phyloP scores from a whole-genome alignment of 345 rosid species.

The Mangifera indica region DNA sequence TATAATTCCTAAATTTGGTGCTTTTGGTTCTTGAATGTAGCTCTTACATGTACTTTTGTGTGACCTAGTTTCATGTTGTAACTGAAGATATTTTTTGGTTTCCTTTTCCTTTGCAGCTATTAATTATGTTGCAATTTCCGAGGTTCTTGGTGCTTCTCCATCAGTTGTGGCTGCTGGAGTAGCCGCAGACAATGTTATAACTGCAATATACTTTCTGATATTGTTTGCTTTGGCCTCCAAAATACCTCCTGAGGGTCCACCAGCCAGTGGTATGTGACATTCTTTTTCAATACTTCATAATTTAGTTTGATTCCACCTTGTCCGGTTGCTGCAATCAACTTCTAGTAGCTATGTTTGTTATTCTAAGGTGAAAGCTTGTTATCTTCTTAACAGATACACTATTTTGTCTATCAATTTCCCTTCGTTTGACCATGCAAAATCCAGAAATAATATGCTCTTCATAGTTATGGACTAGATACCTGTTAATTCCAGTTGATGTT shows the following conservation, averaged over 20 bases:
- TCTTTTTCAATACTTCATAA: neutral
- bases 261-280: conserved; percentile 41
- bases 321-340: neutral
- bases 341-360: neutral
- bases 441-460: neutral
- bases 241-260: conserved; percentile 57
- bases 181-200: conserved; percentile 79
- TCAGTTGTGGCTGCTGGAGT: conserved; percentile 82
- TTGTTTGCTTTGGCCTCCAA: conserved; percentile 71
- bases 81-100: neutral
- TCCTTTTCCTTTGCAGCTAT: conserved; percentile 49
- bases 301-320: neutral
- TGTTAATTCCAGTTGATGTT: neutral
- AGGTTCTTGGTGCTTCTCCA: conserved; percentile 73
- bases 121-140: conserved; percentile 80
- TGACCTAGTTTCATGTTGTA: neutral
- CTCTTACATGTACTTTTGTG: conserved; percentile 11
- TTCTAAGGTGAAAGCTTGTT: neutral
- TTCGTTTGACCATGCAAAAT: neutral
- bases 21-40: conserved; percentile 4
- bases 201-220: conserved; percentile 58
- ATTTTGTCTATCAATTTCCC: neutral
- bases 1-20: neutral
- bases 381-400: neutral
- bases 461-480: neutral